Conservation (phyloP, 2,329 filamentous ascomycete species). For the Malbranchea cinnamomea region DNA sequence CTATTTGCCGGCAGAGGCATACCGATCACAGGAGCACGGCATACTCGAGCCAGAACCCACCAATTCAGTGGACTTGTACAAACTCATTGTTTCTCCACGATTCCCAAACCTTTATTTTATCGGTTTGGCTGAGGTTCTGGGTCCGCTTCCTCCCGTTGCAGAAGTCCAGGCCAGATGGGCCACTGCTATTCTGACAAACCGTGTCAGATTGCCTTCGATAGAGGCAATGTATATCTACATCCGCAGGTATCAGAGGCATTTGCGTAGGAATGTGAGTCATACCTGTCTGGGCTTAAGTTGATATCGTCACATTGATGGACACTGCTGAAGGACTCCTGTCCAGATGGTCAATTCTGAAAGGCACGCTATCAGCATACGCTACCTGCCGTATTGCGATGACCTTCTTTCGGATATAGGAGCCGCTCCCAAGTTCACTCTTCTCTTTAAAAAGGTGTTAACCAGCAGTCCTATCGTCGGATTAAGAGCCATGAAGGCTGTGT, state of each 20-base stretch:
- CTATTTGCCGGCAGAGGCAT: slow-evolving; percentile 11
- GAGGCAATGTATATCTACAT: slow-evolving; percentile 17
- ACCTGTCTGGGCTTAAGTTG: not conserved
- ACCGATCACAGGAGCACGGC: slow-evolving; percentile 8
- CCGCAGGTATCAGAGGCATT: slow-evolving; percentile 13
- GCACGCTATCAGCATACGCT: slow-evolving; percentile 16
- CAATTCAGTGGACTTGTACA: slow-evolving; percentile 19
- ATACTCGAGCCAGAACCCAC: slow-evolving; percentile 6
- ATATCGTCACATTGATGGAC: not conserved
- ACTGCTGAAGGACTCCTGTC: not conserved
- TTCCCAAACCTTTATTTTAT: slow-evolving; percentile 22
- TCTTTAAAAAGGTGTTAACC: slow-evolving; percentile 16
- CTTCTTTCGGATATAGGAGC: slow-evolving; percentile 21
- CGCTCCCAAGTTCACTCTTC: slow-evolving; percentile 16
- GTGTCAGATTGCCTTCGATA: slow-evolving; percentile 13
- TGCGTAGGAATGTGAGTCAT: slow-evolving; percentile 11
- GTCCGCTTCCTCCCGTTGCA: slow-evolving; percentile 18
- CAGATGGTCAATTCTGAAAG: slow-evolving; percentile 20
- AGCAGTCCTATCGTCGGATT: slow-evolving; percentile 15
- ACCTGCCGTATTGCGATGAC: slow-evolving; percentile 20
- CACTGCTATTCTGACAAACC: slow-evolving; percentile 16
- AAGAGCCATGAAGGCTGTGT: slow-evolving; percentile 19
- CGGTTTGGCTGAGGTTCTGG: slow-evolving; percentile 19
- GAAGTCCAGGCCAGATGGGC: slow-evolving; percentile 24
- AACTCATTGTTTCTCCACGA: slow-evolving; percentile 17